Conservation (phyloP, 805 yeast genomes). For the Starmerella vitae region DNA sequence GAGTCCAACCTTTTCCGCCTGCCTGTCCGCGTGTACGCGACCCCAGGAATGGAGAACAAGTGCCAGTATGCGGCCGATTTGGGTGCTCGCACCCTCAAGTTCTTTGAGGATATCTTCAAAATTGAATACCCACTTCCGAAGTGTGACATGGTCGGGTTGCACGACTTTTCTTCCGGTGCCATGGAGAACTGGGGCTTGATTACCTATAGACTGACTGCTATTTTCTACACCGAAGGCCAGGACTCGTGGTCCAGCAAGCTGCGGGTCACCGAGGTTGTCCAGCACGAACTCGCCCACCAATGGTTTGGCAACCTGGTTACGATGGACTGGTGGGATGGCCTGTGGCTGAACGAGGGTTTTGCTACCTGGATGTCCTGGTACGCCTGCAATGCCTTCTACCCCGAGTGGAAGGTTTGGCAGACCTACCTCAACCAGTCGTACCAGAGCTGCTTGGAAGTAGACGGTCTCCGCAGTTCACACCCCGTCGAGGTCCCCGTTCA, state of each 20-base stretch:
- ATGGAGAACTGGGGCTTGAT: constrained; percentile 88
- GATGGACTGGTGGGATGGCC: constrained; percentile 89
- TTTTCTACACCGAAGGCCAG: constrained; percentile 55
- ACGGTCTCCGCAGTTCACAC: constrained; percentile 58
- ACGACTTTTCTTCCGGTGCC: constrained; percentile 69
- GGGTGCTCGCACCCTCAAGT: constrained; percentile 50
- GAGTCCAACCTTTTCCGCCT: constrained; percentile 42
- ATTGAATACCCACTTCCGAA: constrained; percentile 70
- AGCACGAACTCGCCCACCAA: constrained; percentile 80
- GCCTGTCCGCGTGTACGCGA: constrained; percentile 58
- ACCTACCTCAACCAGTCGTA: constrained; percentile 64
- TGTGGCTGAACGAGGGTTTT: constrained; percentile 83
- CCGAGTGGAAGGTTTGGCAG: constrained; percentile 73
- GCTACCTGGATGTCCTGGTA: constrained; percentile 76
- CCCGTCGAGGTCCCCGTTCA: constrained; percentile 74
- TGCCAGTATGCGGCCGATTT: constrained; percentile 51
- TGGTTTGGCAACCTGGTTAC: constrained; percentile 87
- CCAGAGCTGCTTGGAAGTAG: constrained; percentile 61
- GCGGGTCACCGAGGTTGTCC: constrained; percentile 68
- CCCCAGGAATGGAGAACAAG: constrained; percentile 50
- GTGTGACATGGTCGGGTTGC: constrained; percentile 66
- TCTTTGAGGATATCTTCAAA: constrained; percentile 53
- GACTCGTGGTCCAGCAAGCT: constrained; percentile 47
- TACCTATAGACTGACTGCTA: constrained; percentile 49
- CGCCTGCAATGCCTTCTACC: constrained; percentile 55